phyloP scores from a whole-genome alignment of 257 asterid species.

The Ilex aquifolium region DNA sequence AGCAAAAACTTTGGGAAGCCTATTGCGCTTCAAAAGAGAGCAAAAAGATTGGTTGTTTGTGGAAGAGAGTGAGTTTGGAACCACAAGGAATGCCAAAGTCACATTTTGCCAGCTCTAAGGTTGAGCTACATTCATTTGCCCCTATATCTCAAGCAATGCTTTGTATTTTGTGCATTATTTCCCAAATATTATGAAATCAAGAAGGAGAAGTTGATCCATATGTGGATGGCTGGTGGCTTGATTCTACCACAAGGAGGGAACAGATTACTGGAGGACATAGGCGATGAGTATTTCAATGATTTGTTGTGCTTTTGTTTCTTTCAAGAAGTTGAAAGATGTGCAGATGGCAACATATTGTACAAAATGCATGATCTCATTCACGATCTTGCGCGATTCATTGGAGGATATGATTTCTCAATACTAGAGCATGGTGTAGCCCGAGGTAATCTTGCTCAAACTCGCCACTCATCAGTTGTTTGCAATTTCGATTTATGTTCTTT shows the following conservation, averaged over 20 bases:
- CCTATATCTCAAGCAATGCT: slow-evolving; percentile 14
- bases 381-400: slow-evolving; percentile 17
- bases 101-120: slow-evolving; percentile 17
- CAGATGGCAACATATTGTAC: slow-evolving; percentile 6
- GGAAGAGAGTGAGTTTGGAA: slow-evolving; percentile 23
- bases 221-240: slow-evolving; percentile 28
- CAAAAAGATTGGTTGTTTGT: slow-evolving; percentile 19
- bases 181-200: slow-evolving; percentile 16
- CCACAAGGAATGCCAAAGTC: slow-evolving; percentile 8
- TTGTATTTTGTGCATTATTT: slow-evolving; percentile 19
- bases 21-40: slow-evolving; percentile 15
- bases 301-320: slow-evolving; percentile 13
- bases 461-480: slow-evolving; percentile 11
- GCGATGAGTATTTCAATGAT: slow-evolving; percentile 15
- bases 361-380: slow-evolving; percentile 17
- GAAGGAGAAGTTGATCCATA: slow-evolving; percentile 13
- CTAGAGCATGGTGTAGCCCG: slow-evolving; percentile 5
- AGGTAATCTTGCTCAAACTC: not conserved
- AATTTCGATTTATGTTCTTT: not conserved
- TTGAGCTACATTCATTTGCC: slow-evolving; percentile 22
- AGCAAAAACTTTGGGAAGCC: slow-evolving; percentile 17
- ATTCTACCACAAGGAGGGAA: slow-evolving; percentile 4
- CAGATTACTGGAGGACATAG: slow-evolving; percentile 13
- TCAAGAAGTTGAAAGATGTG: slow-evolving; percentile 14
- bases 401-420: slow-evolving; percentile 9